These are phyloP conservation scores for Cadophora sp. DNA, from an alignment of 2,329 filamentous ascomycete species.

Conservation along the genomic window DNA sequence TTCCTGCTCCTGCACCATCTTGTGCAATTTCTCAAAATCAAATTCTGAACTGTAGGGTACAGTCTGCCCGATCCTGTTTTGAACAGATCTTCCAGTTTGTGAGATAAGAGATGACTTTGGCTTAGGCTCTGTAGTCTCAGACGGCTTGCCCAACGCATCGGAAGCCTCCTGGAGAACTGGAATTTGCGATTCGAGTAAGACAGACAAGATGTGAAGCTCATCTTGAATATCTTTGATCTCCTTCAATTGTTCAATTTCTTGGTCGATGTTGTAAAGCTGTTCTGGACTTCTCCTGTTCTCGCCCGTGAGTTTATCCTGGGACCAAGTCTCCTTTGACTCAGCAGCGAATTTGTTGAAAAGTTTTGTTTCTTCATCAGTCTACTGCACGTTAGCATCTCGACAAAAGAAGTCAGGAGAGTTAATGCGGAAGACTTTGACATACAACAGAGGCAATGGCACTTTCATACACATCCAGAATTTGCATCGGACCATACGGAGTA, in stretches of 20 bases:
- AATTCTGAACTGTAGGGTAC: conserved; percentile 6
- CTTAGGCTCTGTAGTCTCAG: background rate
- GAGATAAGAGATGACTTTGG: background rate
- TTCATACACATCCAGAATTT: conserved; percentile 29
- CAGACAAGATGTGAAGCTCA: conserved; percentile 29
- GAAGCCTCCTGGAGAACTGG: conserved; percentile 24
- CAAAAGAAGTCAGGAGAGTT: background rate
- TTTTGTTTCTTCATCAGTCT: conserved; percentile 28
- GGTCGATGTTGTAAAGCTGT: conserved; percentile 20
- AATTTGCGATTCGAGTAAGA: conserved; percentile 25
- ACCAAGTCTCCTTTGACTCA: background rate
- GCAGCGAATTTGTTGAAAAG: conserved; percentile 24
- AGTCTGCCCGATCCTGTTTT: background rate
- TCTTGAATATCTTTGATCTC: conserved; percentile 35
- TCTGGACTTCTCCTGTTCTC: background rate
- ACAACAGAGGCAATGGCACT: conserved; percentile 27
- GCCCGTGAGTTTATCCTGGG: background rate
- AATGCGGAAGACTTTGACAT: background rate
- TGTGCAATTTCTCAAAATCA: conserved; percentile 2
- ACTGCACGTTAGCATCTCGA: background rate
- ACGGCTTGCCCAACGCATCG: conserved; percentile 7
- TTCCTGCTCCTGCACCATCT: conserved; percentile 5
- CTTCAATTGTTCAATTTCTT: conserved; percentile 26
- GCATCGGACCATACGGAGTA: conserved; percentile 23
- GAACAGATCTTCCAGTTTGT: background rate